Percentiles rank a stretch among this genome's conserved stretches.
Evolutionary conservation across 176 grass and related monocot species (phyloP).

Genomic region (Triticum urartu): DNA sequence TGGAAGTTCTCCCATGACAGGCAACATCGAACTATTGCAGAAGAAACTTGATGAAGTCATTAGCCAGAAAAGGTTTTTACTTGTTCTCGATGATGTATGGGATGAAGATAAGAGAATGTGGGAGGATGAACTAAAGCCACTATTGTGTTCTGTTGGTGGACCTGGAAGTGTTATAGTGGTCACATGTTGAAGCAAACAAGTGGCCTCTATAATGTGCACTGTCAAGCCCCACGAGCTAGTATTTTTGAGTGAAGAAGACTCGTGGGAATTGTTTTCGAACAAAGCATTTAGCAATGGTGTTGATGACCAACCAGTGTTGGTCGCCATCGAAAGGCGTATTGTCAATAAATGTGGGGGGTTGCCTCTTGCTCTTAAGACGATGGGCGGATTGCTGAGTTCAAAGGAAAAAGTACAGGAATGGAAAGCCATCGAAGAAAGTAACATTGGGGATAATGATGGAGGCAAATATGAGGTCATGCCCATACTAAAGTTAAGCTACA

Average conservation of each 20-base stretch:
- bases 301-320: not conserved
- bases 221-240: not conserved
- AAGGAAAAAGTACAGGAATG: not conserved
- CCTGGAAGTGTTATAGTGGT: not conserved
- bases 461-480: not conserved
- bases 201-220: slow-evolving; percentile 5
- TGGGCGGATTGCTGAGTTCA: slow-evolving; percentile 26
- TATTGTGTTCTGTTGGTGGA: too few relatives aligned
- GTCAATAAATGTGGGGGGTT: not conserved
- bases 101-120: not conserved
- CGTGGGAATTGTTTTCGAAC: not conserved
- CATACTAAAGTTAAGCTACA: slow-evolving; percentile 10
- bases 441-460: not conserved
- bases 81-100: slow-evolving; percentile 44
- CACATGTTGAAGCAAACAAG: not conserved
- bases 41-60: too few relatives aligned
- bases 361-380: slow-evolving; percentile 20
- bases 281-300: slow-evolving; percentile 11
- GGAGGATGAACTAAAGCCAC: not conserved
- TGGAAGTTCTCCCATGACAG: too few relatives aligned
- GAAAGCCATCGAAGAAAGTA: not conserved
- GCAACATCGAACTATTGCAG: too few relatives aligned
- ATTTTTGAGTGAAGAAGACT: not conserved
- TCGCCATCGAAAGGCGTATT: not conserved
- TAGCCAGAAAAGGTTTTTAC: too few relatives aligned